Conservation (phyloP, 2,329 filamentous ascomycete species). For the Apiospora sp. region DNA sequence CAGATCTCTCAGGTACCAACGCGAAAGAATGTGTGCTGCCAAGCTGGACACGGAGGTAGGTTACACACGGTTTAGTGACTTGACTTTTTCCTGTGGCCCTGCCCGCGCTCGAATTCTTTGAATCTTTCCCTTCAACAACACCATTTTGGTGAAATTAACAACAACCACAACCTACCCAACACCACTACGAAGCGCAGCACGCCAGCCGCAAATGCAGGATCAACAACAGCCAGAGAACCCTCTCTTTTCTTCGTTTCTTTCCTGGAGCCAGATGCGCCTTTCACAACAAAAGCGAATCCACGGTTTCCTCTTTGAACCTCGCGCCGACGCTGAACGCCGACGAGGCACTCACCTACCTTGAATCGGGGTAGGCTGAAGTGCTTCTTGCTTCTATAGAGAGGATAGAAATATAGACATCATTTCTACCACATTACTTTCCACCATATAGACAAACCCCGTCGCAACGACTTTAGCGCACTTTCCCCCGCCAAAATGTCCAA, state of each 20-base stretch:
- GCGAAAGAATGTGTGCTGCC: constrained; percentile 7
- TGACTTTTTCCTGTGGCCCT: constrained; percentile 15
- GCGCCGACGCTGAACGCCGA: constrained; percentile 67
- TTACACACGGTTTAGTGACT: constrained; percentile 6
- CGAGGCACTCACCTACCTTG: constrained; percentile 58
- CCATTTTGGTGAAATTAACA: constrained; percentile 33
- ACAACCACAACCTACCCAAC: constrained; percentile 28
- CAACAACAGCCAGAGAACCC: constrained; percentile 54
- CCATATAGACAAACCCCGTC: not conserved
- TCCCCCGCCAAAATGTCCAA: constrained; percentile 25
- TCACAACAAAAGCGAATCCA: constrained; percentile 58
- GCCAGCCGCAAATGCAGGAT: constrained; percentile 63
- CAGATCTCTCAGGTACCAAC: not conserved
- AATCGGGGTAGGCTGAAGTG: constrained; percentile 44
- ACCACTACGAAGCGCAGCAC: constrained; percentile 29
- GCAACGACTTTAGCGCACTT: constrained; percentile 20
- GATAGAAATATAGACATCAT: constrained; percentile 15
- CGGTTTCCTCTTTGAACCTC: constrained; percentile 58
- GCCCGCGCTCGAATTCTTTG: constrained; percentile 10
- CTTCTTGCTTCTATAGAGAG: constrained; percentile 6
- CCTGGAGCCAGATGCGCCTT: constrained; percentile 66
- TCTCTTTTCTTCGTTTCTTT: constrained; percentile 55
- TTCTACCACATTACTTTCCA: not conserved
- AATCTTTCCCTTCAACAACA: constrained; percentile 30
- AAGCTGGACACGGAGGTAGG: not conserved